Evolutionary conservation across 176 grass and related monocot genomes (phyloP).

Genomic region (Poa pratensis): DNA sequence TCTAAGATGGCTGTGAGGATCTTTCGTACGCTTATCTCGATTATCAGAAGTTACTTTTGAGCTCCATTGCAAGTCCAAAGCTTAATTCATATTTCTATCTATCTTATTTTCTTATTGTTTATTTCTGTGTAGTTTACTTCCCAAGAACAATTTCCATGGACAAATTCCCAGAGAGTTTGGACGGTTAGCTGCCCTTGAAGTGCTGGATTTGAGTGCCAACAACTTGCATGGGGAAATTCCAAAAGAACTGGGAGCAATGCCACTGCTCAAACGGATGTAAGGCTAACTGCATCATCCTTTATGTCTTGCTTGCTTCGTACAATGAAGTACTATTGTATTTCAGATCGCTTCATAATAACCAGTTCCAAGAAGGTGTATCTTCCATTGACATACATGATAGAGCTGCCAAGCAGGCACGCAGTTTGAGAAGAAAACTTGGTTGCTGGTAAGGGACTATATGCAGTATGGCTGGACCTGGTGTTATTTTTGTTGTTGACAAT

Average conservation of each 20-base stretch:
- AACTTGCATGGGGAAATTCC: slow-evolving; percentile 75
- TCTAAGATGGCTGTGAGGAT: slow-evolving; percentile 70
- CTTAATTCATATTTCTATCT: slow-evolving; percentile 30
- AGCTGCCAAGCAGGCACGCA: slow-evolving; percentile 36
- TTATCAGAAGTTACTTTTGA: background rate
- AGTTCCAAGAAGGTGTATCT: slow-evolving; percentile 44
- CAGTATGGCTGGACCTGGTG: background rate
- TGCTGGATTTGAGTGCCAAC: slow-evolving; percentile 85
- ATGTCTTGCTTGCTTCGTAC: slow-evolving; percentile 7
- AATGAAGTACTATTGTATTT: slow-evolving; percentile 38
- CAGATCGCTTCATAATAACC: slow-evolving; percentile 62
- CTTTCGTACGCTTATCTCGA: background rate
- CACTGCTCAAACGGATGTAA: slow-evolving; percentile 76
- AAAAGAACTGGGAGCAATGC: slow-evolving; percentile 66
- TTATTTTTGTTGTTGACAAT: slow-evolving; percentile 11
- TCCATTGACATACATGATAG: slow-evolving; percentile 24
- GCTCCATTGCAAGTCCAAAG: background rate
- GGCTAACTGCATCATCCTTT: background rate
- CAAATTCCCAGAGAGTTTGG: slow-evolving; percentile 80
- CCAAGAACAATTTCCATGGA: slow-evolving; percentile 68
- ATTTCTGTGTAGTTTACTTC: slow-evolving; percentile 65
- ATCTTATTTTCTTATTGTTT: slow-evolving; percentile 53
- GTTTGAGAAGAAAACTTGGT: slow-evolving; percentile 65
- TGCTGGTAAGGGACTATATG: slow-evolving; percentile 55
- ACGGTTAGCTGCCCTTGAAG: slow-evolving; percentile 67